Base-by-base conservation (phyloP, 2,329 filamentous ascomycete genomes). In the Paraphoma chrysanthemicola region DNA sequence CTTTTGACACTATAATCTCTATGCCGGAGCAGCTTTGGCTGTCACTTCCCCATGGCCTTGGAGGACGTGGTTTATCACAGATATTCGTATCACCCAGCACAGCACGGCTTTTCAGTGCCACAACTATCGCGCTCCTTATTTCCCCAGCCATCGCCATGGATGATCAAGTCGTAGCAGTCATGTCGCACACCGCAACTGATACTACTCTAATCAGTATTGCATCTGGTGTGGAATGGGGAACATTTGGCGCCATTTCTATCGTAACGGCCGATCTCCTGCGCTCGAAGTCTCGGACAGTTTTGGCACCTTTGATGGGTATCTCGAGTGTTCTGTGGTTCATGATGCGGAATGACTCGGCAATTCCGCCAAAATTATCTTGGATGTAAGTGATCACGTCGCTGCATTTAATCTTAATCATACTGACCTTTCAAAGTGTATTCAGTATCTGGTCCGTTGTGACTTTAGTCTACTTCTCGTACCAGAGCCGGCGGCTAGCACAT, bases 301-400 rank as follows among this genome's bases (percentile, higher is more conserved):
- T 44, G 12, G 42, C 8, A 18, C 42, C 42, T 8, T 28, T 59
- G n/a, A 62, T 66, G 63, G 63, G 63, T 2, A 53, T 60, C n/a
- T 44, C 61, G 9, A 60, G 63, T 44, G 45, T 66, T 1, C 41
- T 64, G 33, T 66, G 60, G 60, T 43, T 64, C 33, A 62, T 64
- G 45, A 64, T 66, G 61, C 58, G 63, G 11, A 66, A 66, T 46
- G 60, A 64, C 47, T 16, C 54, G 17, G 60, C 59, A 6, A 53
- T 66, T 11, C 46, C 50, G 17, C 56, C 61, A 1, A 53, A 48
- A 11, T 9, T 59, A 9, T 51, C 63, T 3, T 66, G 63, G 63
- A 60, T 60, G 59, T 64, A 51, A 57, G 60, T 5, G 2, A 23
- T 44, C 42, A 23, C 16, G 12, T 23, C 10, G 6, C 2, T 11